Conservation (phyloP, 805 yeast genomes). For the Aciculoconidium aculeatum region DNA sequence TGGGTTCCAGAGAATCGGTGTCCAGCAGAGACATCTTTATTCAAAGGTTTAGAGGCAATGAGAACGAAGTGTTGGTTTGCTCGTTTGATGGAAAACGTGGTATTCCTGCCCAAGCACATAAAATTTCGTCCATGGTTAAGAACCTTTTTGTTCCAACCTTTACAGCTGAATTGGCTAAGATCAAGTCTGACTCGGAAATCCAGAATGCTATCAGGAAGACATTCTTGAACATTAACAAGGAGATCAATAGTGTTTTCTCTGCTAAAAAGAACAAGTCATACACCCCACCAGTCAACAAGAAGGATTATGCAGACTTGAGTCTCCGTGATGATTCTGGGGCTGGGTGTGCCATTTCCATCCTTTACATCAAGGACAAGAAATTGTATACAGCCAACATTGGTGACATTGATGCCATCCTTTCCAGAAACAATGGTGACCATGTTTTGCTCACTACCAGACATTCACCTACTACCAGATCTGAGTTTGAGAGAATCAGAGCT, state of each 20-base stretch:
- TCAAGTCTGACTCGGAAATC: slow-evolving; percentile 40
- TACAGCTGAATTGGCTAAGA: slow-evolving; percentile 55
- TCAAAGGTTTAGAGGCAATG: slow-evolving; percentile 81
- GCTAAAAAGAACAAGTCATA: slow-evolving; percentile 38
- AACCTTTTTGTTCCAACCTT: slow-evolving; percentile 63
- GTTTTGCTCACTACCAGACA: slow-evolving; percentile 69
- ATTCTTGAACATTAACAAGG: slow-evolving; percentile 74
- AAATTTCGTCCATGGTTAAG: slow-evolving; percentile 68
- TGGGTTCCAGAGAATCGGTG: slow-evolving; percentile 62
- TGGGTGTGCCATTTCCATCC: slow-evolving; percentile 81
- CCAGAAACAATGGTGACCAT: slow-evolving; percentile 78
- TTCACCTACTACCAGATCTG: slow-evolving; percentile 72
- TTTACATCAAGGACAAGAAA: slow-evolving; percentile 66
- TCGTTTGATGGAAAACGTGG: slow-evolving; percentile 78
- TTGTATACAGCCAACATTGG: slow-evolving; percentile 86
- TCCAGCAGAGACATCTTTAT: slow-evolving; percentile 79
- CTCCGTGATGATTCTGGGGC: slow-evolving; percentile 62
- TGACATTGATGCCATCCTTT: slow-evolving; percentile 76
- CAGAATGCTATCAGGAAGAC: slow-evolving; percentile 78
- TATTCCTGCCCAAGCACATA: slow-evolving; percentile 51
- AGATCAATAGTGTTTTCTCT: slow-evolving; percentile 59
- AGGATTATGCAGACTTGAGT: slow-evolving; percentile 43
- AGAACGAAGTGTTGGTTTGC: slow-evolving; percentile 75
- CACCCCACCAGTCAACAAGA: slow-evolving; percentile 21
- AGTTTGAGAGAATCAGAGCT: slow-evolving; percentile 81